Conservation (phyloP, 164 flowering plant species). For the Aristolochia fimbriata region DNA sequence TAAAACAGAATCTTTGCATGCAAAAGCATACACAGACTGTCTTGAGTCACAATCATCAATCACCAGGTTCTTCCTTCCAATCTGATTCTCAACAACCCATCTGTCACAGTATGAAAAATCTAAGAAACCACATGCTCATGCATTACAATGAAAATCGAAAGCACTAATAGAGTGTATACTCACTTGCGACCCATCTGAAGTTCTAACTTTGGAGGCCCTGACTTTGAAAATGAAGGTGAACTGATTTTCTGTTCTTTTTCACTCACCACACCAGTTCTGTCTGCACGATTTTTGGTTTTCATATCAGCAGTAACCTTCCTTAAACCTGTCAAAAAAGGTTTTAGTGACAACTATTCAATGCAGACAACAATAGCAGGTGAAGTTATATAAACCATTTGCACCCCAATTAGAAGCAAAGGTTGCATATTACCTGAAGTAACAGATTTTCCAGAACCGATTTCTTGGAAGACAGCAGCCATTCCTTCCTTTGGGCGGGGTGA, state of each 20-base stretch:
- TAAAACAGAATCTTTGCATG: conserved; percentile 94
- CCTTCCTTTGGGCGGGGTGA: conserved; percentile 69
- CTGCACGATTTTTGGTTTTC: conserved; percentile 91
- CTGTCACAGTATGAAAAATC: conserved; percentile 24
- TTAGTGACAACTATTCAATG: not conserved
- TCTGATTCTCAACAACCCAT: conserved; percentile 99
- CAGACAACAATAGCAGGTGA: not conserved
- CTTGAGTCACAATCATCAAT: conserved; percentile 95
- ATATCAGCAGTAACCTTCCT: conserved; percentile 67
- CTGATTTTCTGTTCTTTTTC: conserved; percentile 44
- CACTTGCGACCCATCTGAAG: conserved; percentile 99
- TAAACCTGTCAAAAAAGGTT: conserved; percentile 31
- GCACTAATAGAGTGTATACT: conserved; percentile 16
- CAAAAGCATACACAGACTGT: conserved; percentile 83
- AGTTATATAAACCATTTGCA: not conserved
- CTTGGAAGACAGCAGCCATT: conserved; percentile 93
- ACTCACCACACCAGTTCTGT: conserved; percentile 60
- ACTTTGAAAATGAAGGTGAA: conserved; percentile 61
- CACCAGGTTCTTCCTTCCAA: conserved; percentile 70
- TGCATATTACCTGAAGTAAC: conserved; percentile 58
- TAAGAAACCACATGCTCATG: conserved; percentile 1
- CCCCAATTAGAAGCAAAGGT: conserved; percentile 1
- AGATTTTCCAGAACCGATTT: conserved; percentile 63
- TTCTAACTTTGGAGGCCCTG: conserved; percentile 87
- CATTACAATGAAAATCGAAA: not conserved